Evolutionary conservation across 257 asterid genomes (phyloP), one percentile per base, ranked within the genome.

Genomic region (Solanum medicagineum): DNA sequence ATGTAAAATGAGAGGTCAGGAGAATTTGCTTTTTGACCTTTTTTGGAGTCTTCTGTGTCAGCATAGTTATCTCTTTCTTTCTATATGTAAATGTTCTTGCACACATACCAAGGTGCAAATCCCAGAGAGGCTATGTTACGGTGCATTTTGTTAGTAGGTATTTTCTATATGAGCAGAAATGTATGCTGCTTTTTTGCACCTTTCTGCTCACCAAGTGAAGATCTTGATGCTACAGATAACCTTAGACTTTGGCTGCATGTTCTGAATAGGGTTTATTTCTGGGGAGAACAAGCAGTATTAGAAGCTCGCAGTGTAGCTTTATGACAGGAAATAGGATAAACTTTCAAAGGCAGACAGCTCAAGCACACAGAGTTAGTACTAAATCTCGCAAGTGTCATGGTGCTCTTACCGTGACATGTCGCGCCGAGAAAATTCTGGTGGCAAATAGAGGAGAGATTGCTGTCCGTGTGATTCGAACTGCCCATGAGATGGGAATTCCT

Each of bases 391-490:
- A 91, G 88, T 90, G 87, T 57, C 94, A 94, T 5, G 93, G 95
- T 51, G 97, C 97, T 84, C 94, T 94, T 88, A 69, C 93, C 71
- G 93, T 86, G 29, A 90, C 92, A 66, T 94, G 99, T 82, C 87
- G 87, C 42, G 90, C 40, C 75, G 97, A 95, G 59, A 96, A 96
- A 86, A 96, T 96, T 68, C 91, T 96, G 87, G 95, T 96, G 84
- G 99, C 99, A 82, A 96, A 96, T 89, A 90, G 99, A 87, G 99
- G 99, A 90, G 99, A 96, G 86, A 96, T 96, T 87, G 99, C 98
- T 86, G 99, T 96, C 36, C 97, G 98, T 80, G 97, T 96, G 81
- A 96, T 96, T 84, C 91, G 98, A 77, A 96, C 99, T 77, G 99
- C 99, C 60, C 99, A 96, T 87, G 99, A 96, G 89, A 93, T 94